Base-by-base conservation (phyloP, 352 stramenopile species). In the Globisporangium cederbergense region DNA sequence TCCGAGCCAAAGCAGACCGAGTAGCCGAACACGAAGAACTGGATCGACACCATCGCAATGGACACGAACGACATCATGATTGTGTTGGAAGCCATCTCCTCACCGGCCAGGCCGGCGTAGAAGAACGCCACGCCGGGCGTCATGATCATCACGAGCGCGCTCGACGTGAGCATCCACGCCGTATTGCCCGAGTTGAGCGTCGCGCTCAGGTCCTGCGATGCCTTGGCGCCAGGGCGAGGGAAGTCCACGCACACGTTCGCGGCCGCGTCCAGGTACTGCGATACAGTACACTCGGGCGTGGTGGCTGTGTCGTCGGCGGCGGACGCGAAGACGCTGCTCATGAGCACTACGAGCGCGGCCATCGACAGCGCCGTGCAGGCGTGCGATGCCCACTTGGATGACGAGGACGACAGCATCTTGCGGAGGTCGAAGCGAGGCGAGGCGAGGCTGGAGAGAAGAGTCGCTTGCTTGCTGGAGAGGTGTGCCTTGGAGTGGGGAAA, bases 21-120 rank as follows among this genome's bases (percentile, higher is more conserved):
- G 74, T 91, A 95, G 8, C 84, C 86, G 46, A 91, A 84, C 11
- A 76, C 70, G 60, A 81, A 89, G 74, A 91, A 95, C 72, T 93
- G 83, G 59, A 93, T 78, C 42, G 85, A 87, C 56, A 93, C 79
- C n/a, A 93, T 53, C 7, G 81, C 83, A 73, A 92, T 91, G 56
- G 71, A 82, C 43, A 83, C 67, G 58, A 91, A 92, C 9, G 78
- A 90, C 79, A 90, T 89, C 70, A 91, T 87, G 43, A 93, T 88
- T 28, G 82, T 91, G 73, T 89, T 90, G 54, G 86, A 88, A 36
- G 86, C 78, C 71, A 87, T 90, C 46, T 88, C 73, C 56, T 87
- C 75, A 34, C 83, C 79, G 0, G 82, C 81, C 13, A 94, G 70
- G 22, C 86, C 86, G 7, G 81, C 86, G 74, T 95, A 95, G 72